Base-by-base conservation (phyloP, 257 asterid species). In the Schizonepeta tenuifolia region DNA sequence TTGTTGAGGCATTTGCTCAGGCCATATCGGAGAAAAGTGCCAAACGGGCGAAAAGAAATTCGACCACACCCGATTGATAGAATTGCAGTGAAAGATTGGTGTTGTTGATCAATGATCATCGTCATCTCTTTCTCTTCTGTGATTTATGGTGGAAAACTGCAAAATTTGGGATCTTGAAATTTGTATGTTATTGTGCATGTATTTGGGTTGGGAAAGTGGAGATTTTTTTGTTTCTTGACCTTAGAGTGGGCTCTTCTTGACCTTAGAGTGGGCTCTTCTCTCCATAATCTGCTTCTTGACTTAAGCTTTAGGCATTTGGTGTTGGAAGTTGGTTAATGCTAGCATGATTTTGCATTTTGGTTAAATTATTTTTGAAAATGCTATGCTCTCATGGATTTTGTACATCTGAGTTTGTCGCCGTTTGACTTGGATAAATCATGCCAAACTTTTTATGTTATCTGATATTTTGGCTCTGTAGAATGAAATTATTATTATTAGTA, bases 1-100 rank as follows among this genome's bases (percentile, higher is more conserved):
- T 92, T 56, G 86, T 95, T 28, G 97, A 90, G 70, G 86, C 92
- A 12, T 87, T 91, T 69, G 90, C 95, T 3, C 83, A 81, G 71
- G 88, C 90, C 0, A 76, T 87, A 7, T 78, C 89, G 0, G 94
- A 86, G 75, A 79, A 75, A 75, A 78, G 81, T 53, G 24, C 4
- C n/a, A 91, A 91, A 83, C 86, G 84, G 82, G 75, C 75, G 11
- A 91, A 82, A 79, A 73, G 86, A 66, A 80, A 81, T 81, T 80
- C 87, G 12, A 73, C 79, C 12, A 38, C 71, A 2, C 81, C 85
- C 0, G 76, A 79, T 55, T 21, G 74, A 64, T 28, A 22, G 61
- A 51, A 59, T 36, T 36, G 58, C 4, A 28, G 78, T 21, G 55
- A 33, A 74, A 21, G 50, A 40, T n/a, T n/a, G n/a, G n/a, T n/a